Evolutionary conservation across 306 rosid genomes (phyloP).

Genomic region (Quercus alba): DNA sequence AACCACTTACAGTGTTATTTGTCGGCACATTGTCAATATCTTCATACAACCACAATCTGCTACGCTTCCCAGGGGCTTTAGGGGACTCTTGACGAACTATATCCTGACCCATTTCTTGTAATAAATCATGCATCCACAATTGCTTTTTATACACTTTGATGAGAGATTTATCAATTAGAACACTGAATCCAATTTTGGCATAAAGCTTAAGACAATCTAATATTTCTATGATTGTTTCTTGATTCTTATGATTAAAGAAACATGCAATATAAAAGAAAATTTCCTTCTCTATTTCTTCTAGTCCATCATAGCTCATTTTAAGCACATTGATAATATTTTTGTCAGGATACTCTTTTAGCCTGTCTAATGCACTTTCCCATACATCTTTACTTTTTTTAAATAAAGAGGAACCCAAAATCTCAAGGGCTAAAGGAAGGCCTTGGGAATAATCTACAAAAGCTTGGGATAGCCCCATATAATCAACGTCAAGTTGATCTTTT

Average conservation of each 20-base stretch:
- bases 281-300: not conserved
- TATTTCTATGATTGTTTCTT: too few species aligned
- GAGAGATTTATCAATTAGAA: too few species aligned
- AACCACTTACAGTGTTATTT: not conserved
- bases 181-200: too few species aligned
- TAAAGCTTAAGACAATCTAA: too few species aligned
- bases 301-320: not conserved
- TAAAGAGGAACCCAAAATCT: not conserved
- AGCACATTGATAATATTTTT: not conserved
- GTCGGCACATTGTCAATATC: constrained; percentile 1
- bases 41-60: constrained; percentile 15
- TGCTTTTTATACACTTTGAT: too few species aligned
- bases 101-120: constrained; percentile 12
- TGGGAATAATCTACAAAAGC: not conserved
- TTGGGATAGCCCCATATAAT: not conserved
- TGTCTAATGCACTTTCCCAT: not conserved
- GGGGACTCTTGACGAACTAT: not conserved
- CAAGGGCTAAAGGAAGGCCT: constrained; percentile 9
- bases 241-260: constrained; percentile 15
- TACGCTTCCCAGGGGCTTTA: not conserved
- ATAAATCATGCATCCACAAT: constrained; percentile 18
- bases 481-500: not conserved
- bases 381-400: fast-evolving
- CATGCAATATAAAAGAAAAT: constrained; percentile 11
- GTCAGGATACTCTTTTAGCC: not conserved